phyloP scores from a whole-genome alignment of 2,329 filamentous ascomycete genomes.

The Arthroderma uncinatum region DNA sequence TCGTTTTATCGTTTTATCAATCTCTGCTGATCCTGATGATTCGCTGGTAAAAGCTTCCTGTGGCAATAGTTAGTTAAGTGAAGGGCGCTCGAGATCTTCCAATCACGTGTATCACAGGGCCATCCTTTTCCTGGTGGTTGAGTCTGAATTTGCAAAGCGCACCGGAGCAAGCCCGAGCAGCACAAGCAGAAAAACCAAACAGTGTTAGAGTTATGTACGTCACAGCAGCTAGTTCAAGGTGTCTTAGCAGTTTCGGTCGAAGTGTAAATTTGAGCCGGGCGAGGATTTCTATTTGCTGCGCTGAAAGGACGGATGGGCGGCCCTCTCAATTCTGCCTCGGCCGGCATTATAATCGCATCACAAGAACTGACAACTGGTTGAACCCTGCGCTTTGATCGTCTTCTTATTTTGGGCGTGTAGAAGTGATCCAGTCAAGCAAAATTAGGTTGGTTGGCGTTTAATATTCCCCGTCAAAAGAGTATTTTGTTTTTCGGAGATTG shows the following conservation, averaged over 20 bases:
- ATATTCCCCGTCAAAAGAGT: slow-evolving; percentile 1
- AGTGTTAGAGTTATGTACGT: not conserved
- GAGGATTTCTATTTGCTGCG: not conserved
- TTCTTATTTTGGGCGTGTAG: not conserved
- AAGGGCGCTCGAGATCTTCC: not conserved
- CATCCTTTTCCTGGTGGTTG: no score
- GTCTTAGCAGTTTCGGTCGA: not conserved
- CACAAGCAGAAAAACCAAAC: not conserved
- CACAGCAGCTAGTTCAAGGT: not conserved
- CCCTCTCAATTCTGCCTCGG: not conserved
- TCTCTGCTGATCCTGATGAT: not conserved
- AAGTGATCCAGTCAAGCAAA: not conserved
- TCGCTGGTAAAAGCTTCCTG: not conserved
- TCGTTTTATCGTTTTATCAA: not conserved
- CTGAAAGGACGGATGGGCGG: not conserved
- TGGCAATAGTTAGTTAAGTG: not conserved
- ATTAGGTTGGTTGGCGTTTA: slow-evolving; percentile 4
- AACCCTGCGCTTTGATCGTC: slow-evolving; percentile 3
- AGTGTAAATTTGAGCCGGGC: not conserved
- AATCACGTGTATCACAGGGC: slow-evolving; percentile 1
- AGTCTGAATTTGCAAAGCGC: not conserved
- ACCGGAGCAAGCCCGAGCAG: slow-evolving; percentile 1
- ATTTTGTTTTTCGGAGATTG: slow-evolving; percentile 3
- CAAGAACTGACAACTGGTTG: not conserved
- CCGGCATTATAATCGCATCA: not conserved